Conservation (phyloP, 768 basidiomycete species). For the Ephemerocybe angulata region DNA sequence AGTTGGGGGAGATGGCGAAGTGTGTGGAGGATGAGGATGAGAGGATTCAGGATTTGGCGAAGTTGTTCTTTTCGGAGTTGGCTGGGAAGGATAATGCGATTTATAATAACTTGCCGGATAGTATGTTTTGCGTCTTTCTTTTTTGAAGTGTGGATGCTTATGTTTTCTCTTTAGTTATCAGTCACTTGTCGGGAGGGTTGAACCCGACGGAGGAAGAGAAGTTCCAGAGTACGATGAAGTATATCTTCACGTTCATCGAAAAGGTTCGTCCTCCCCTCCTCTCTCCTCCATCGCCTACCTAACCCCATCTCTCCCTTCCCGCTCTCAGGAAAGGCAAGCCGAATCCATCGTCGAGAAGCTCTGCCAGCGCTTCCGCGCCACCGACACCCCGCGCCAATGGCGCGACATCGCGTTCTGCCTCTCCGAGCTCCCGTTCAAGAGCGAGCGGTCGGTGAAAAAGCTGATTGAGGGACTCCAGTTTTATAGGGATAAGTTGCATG, state of each 20-base stretch:
- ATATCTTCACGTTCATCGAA: slow-evolving; percentile 96
- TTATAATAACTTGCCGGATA: slow-evolving; percentile 97
- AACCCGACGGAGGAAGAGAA: slow-evolving; percentile 90
- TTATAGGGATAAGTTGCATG: slow-evolving; percentile 96
- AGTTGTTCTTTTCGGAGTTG: slow-evolving; percentile 94
- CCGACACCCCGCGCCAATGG: slow-evolving; percentile 92
- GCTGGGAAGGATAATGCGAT: slow-evolving; percentile 98
- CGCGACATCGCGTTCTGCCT: slow-evolving; percentile 95
- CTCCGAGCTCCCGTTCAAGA: slow-evolving; percentile 93
- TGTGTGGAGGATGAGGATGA: slow-evolving; percentile 90
- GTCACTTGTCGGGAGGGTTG: slow-evolving; percentile 85
- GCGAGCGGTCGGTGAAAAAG: slow-evolving; percentile 94
- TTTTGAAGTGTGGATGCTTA: not conserved
- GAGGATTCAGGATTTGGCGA: slow-evolving; percentile 90
- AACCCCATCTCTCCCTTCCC: too few species aligned
- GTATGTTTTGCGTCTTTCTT: slow-evolving; percentile 35
- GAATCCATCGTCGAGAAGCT: slow-evolving; percentile 97
- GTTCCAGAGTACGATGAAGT: slow-evolving; percentile 90
- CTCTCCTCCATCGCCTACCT: not conserved
- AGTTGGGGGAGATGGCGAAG: slow-evolving; percentile 99
- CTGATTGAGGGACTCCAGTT: slow-evolving; percentile 88
- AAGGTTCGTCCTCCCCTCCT: slow-evolving; percentile 54
- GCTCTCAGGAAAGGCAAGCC: slow-evolving; percentile 87
- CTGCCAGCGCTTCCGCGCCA: slow-evolving; percentile 89
- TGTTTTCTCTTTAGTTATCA: slow-evolving; percentile 63